A percentile compares a stretch with the other conserved stretches of the same genome.
phyloP scores from a whole-genome alignment of 306 rosid genomes.

The Trichosanthes cucumerina region DNA sequence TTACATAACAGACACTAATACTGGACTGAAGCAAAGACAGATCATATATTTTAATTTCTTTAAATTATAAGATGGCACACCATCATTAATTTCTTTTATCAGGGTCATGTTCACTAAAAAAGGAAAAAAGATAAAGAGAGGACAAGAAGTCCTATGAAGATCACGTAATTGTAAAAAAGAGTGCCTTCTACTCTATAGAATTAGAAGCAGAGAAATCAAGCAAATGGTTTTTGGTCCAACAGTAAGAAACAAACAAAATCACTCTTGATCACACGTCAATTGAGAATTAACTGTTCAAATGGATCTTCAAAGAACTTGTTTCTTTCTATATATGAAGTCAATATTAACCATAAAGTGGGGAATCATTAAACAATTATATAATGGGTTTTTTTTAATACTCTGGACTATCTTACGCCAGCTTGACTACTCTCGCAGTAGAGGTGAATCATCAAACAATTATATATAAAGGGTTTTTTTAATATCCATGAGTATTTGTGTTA shows the following conservation, averaged over 20 bases:
- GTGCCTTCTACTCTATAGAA: background rate
- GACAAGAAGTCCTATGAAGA: background rate
- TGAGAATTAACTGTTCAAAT: background rate
- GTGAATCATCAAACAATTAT: background rate
- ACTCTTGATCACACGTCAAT: background rate
- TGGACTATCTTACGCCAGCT: no score
- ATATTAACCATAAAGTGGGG: background rate
- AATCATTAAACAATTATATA: background rate
- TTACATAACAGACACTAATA: background rate
- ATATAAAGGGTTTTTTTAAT: no score
- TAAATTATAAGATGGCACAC: background rate
- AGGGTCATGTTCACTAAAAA: background rate
- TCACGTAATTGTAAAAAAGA: background rate
- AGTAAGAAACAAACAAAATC: background rate
- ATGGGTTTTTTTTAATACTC: background rate
- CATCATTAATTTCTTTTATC: background rate
- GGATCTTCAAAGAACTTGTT: background rate
- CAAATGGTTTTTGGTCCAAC: background rate
- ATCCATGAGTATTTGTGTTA: background rate
- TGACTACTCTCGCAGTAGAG: background rate
- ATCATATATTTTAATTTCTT: background rate
- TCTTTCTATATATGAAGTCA: background rate
- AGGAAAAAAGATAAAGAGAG: background rate
- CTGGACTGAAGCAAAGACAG: background rate
- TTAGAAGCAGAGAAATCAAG: background rate